Percentiles rank a stretch among this genome's conserved stretches.
phyloP scores from a whole-genome alignment of 2,329 filamentous ascomycete genomes.

The Nakataea oryzae region DNA sequence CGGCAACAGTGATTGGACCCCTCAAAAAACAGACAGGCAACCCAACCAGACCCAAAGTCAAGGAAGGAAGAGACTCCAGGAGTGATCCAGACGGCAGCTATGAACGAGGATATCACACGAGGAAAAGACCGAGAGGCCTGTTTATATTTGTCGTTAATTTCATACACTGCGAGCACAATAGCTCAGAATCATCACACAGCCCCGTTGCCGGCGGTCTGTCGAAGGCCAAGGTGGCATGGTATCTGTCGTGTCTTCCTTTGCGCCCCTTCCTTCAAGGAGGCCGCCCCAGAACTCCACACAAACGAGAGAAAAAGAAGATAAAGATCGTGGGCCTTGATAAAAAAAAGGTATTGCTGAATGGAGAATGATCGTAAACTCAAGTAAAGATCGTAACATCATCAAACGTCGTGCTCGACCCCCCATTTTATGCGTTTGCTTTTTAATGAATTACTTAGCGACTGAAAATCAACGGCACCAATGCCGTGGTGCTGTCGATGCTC shows the following conservation, averaged over 20 bases:
- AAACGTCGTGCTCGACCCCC: not conserved
- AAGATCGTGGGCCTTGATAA: too few relatives aligned
- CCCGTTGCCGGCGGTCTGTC: too few relatives aligned
- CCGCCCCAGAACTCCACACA: not conserved
- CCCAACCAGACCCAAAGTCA: too few relatives aligned
- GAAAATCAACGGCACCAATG: slow-evolving; percentile 51
- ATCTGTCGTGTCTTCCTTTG: not conserved
- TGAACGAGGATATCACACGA: not conserved
- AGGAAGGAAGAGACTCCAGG: too few relatives aligned
- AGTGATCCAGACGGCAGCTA: too few relatives aligned
- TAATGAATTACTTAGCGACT: slow-evolving; percentile 26
- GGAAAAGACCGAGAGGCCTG: not conserved
- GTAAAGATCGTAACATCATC: not conserved
- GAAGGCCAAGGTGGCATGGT: not conserved
- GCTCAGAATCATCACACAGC: not conserved
- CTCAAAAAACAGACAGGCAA: too few relatives aligned
- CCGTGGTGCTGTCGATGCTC: slow-evolving; percentile 40
- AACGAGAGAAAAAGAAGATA: not conserved
- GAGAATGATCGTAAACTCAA: not conserved
- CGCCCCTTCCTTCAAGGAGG: not conserved
- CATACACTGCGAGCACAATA: not conserved
- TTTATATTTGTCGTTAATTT: not conserved
- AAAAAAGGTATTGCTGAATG: too few relatives aligned
- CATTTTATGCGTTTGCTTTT: too few relatives aligned
- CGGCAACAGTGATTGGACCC: too few relatives aligned